Conservation (phyloP, 2,329 filamentous ascomycete genomes). For the Endocalyx cinctus region DNA sequence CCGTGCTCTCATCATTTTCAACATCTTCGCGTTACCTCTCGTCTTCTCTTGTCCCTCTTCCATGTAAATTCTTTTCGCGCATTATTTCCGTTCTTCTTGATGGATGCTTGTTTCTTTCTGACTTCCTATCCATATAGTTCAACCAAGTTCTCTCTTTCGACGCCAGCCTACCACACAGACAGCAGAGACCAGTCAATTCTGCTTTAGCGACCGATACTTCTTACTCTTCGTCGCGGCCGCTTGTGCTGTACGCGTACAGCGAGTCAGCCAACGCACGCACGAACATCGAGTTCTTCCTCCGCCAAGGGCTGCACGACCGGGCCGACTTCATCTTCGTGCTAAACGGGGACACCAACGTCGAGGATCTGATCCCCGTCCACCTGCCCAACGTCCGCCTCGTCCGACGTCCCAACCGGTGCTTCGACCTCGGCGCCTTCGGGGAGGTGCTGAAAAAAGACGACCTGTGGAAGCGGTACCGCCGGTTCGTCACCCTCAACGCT, state of each 20-base stretch:
- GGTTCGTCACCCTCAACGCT: conserved; percentile 32
- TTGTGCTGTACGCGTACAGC: conserved; percentile 32
- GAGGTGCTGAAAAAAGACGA: conserved; percentile 27
- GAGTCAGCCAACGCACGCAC: conserved; percentile 27
- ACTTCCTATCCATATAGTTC: too few relatives aligned
- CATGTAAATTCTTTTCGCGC: too few relatives aligned
- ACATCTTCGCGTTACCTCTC: too few relatives aligned
- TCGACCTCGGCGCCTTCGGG: conserved; percentile 30
- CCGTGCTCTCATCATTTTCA: too few relatives aligned
- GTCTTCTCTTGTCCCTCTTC: too few relatives aligned
- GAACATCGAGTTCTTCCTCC: conserved; percentile 32
- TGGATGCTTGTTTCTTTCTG: too few relatives aligned
- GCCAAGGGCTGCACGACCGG: conserved; percentile 29
- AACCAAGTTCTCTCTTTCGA: too few relatives aligned
- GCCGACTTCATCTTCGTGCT: conserved; percentile 38
- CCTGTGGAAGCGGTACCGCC: conserved; percentile 30
- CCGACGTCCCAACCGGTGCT: conserved; percentile 28
- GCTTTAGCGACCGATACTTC: too few relatives aligned
- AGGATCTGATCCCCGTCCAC: conserved; percentile 21
- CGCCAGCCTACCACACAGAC: too few relatives aligned
- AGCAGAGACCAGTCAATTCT: too few relatives aligned
- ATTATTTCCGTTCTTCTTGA: too few relatives aligned
- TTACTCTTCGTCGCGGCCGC: conserved; percentile 14
- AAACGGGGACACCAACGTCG: conserved; percentile 27
- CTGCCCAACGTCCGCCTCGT: conserved; percentile 28